These are phyloP conservation scores for Diplodia seriata DNA, from an alignment of 2,329 filamentous ascomycete species.

Conservation along the genomic window DNA sequence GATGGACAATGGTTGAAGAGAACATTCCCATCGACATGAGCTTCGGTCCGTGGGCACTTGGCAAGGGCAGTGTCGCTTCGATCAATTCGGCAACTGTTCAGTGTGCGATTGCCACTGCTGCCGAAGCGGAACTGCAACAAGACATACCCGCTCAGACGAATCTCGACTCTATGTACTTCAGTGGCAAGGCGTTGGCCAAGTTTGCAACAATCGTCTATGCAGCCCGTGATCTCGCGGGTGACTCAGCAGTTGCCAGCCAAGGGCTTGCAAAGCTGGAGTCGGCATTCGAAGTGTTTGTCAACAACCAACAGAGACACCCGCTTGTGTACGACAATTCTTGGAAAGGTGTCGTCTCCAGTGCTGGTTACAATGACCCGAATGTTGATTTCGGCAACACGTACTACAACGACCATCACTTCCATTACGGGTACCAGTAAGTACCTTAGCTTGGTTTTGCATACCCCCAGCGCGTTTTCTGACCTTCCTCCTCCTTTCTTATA, in stretches of 20 bases:
- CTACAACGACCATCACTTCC: conserved; percentile 75
- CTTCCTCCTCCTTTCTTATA: not conserved
- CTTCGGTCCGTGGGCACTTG: conserved; percentile 79
- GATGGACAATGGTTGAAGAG: conserved; percentile 74
- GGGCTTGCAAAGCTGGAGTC: conserved; percentile 60
- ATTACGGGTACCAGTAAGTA: conserved; percentile 60
- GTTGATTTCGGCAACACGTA: conserved; percentile 90
- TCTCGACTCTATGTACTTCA: conserved; percentile 74
- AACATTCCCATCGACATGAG: conserved; percentile 73
- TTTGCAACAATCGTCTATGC: conserved; percentile 57
- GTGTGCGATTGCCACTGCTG: conserved; percentile 65
- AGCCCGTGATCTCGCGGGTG: conserved; percentile 65
- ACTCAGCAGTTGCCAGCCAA: conserved; percentile 60
- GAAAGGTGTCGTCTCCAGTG: conserved; percentile 84
- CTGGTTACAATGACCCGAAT: conserved; percentile 73
- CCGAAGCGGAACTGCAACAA: conserved; percentile 75
- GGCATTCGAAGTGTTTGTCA: conserved; percentile 58
- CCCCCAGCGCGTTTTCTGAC: not conserved
- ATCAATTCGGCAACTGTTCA: conserved; percentile 59
- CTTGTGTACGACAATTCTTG: conserved; percentile 68
- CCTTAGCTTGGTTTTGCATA: not conserved
- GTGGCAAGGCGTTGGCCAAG: conserved; percentile 55
- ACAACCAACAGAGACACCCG: conserved; percentile 57
- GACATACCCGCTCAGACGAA: conserved; percentile 77
- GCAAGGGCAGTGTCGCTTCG: conserved; percentile 46